A percentile compares a stretch with the other conserved stretches of the same genome.
Evolutionary conservation across 106 monocot species (phyloP).

Genomic region (Posidonia australis): DNA sequence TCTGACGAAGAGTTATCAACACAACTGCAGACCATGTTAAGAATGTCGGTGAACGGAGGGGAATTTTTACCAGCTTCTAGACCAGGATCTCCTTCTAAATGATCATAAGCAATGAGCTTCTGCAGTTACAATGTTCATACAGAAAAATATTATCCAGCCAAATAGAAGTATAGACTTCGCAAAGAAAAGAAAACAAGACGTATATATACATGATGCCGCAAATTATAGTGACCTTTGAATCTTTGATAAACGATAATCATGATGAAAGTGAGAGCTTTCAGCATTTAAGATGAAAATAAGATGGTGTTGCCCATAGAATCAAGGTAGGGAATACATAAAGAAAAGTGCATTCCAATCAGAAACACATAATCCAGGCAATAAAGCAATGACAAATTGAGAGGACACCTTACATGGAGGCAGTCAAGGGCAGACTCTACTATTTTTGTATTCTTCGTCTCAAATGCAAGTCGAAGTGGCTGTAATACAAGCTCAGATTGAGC

Average conservation of each 20-base stretch:
- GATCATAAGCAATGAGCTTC: conserved; percentile 99
- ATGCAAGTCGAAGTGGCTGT: conserved; percentile 85
- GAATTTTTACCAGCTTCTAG: conserved; percentile 70
- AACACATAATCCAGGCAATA: background rate
- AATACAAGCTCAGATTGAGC: conserved; percentile 81
- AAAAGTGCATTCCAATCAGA: no score
- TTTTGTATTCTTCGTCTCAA: conserved; percentile 86
- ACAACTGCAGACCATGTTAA: conserved; percentile 79
- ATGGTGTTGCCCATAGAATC: no score
- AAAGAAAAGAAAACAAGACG: no score
- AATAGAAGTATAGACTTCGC: no score
- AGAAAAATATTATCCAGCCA: background rate
- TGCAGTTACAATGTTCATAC: conserved; percentile 18
- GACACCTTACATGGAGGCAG: conserved; percentile 79
- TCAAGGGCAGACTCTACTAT: conserved; percentile 89
- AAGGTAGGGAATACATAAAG: no score
- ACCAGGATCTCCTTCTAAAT: conserved; percentile 97
- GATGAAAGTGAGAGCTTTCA: no score
- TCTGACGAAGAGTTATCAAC: conserved; percentile 85
- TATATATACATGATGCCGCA: no score
- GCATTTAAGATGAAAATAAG: no score
- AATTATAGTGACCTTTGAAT: no score
- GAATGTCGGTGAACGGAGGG: conserved; percentile 64
- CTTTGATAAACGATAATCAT: no score
- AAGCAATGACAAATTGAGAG: conserved; percentile 1